A percentile compares a stretch with the other conserved stretches of the same genome.
phyloP scores from a whole-genome alignment of 208 protist genomes.

The Acanthamoeba healyi region DNA sequence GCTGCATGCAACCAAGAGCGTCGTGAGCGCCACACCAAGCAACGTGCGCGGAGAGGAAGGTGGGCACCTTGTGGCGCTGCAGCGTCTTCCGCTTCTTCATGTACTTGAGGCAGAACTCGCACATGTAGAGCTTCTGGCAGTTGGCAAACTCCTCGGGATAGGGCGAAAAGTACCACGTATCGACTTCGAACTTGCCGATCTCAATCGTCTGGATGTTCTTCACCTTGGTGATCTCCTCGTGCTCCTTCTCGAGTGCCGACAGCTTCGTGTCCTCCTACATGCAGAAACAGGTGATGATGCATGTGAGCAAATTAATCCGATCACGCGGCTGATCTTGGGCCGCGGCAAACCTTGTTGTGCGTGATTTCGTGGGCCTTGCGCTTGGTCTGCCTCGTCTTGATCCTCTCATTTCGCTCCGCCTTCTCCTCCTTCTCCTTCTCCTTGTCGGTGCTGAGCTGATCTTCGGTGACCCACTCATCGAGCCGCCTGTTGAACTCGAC shows the following conservation, averaged over 20 bases:
- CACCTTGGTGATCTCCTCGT: conserved; percentile 94
- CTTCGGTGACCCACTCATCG: conserved; percentile 89
- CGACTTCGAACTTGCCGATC: conserved; percentile 96
- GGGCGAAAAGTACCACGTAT: conserved; percentile 98
- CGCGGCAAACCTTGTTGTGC: conserved; percentile 76
- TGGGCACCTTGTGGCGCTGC: conserved; percentile 90
- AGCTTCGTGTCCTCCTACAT: conserved; percentile 93
- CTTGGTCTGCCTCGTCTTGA: conserved; percentile 83
- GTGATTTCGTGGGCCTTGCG: conserved; percentile 83
- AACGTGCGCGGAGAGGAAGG: background rate
- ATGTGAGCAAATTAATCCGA: background rate
- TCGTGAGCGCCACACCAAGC: background rate
- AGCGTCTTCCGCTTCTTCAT: conserved; percentile 93
- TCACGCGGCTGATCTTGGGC: conserved; percentile 72
- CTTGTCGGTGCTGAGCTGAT: conserved; percentile 79
- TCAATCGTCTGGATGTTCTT: conserved; percentile 98
- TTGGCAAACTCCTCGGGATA: conserved; percentile 93
- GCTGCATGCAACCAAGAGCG: background rate
- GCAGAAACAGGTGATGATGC: background rate
- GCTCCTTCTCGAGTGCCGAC: conserved; percentile 93
- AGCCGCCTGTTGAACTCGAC: conserved; percentile 89
- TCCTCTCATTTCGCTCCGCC: conserved; percentile 47
- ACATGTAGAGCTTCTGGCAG: conserved; percentile 94
- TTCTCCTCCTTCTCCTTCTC: conserved; percentile 55
- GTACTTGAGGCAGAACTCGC: conserved; percentile 98